A percentile compares a stretch with the other conserved stretches of the same genome.
Conservation (phyloP, 495 filamentous ascomycete species). For the Penicillium fimorum region DNA sequence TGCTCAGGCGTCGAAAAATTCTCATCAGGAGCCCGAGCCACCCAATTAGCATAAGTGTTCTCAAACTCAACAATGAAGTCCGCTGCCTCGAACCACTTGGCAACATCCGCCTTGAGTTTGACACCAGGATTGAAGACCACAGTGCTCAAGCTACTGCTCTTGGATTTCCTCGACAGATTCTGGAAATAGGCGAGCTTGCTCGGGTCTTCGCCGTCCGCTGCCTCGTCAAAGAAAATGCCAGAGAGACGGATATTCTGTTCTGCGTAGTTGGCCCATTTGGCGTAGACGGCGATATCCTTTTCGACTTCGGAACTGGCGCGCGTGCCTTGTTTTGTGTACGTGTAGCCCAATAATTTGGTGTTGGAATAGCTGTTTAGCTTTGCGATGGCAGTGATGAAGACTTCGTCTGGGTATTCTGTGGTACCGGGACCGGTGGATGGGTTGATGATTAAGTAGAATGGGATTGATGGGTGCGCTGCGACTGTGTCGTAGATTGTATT, state of each 20-base stretch:
- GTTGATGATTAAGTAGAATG: slow-evolving; percentile 48
- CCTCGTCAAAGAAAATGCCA: slow-evolving; percentile 53
- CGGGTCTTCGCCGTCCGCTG: slow-evolving; percentile 28
- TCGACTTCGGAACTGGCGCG: slow-evolving; percentile 29
- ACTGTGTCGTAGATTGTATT: slow-evolving; percentile 38
- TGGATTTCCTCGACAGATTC: slow-evolving; percentile 28
- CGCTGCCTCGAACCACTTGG: slow-evolving; percentile 19
- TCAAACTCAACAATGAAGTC: slow-evolving; percentile 27
- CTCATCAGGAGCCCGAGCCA: slow-evolving; percentile 2
- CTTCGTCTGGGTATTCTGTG: slow-evolving; percentile 26
- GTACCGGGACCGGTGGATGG: slow-evolving; percentile 46
- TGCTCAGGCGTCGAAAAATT: slow-evolving; percentile 4
- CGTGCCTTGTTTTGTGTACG: slow-evolving; percentile 37
- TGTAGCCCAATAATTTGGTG: slow-evolving; percentile 49
- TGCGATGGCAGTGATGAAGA: slow-evolving; percentile 35
- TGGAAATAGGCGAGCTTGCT: slow-evolving; percentile 34
- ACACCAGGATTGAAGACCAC: slow-evolving; percentile 27
- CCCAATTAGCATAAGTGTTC: slow-evolving; percentile 23
- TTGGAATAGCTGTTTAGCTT: slow-evolving; percentile 44
- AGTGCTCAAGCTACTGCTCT: slow-evolving; percentile 6
- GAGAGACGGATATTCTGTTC: slow-evolving; percentile 33
- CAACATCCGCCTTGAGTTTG: slow-evolving; percentile 12
- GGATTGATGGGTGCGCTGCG: slow-evolving; percentile 30
- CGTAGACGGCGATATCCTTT: slow-evolving; percentile 42
- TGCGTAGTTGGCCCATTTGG: slow-evolving; percentile 35